These are phyloP conservation scores for Emergomyces pasteurianus DNA, from an alignment of 2,329 filamentous ascomycete species.

Conservation along the genomic window DNA sequence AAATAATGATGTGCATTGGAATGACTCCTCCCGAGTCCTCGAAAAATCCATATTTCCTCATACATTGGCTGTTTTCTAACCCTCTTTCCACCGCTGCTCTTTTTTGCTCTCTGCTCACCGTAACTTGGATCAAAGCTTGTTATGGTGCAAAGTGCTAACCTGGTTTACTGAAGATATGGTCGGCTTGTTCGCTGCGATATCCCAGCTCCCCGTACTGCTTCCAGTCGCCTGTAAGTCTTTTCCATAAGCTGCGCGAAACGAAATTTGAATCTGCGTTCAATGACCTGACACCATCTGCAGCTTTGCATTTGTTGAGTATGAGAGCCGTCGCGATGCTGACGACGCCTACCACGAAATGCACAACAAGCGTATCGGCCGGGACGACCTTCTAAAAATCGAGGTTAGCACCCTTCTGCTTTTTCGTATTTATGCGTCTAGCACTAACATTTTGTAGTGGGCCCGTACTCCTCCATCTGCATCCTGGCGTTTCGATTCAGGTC, in stretches of 20 bases:
- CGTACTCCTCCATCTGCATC: slow-evolving; percentile 94
- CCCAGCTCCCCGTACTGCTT: slow-evolving; percentile 84
- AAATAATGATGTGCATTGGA: background rate
- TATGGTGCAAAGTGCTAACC: slow-evolving; percentile 18
- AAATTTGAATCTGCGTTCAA: slow-evolving; percentile 18
- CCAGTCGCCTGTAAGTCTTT: slow-evolving; percentile 77
- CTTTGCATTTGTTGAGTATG: slow-evolving; percentile 98
- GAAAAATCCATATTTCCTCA: background rate
- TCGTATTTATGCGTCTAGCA: background rate
- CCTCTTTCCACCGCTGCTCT: background rate
- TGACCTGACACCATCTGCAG: slow-evolving; percentile 31
- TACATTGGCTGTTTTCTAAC: background rate
- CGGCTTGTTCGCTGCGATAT: slow-evolving; percentile 98
- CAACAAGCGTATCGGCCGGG: slow-evolving; percentile 93
- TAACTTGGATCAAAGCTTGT: background rate
- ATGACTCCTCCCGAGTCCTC: slow-evolving; percentile 3
- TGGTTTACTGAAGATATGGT: slow-evolving; percentile 61
- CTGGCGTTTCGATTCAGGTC: slow-evolving; percentile 93
- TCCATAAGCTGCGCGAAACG: background rate
- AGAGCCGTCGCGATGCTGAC: slow-evolving; percentile 94
- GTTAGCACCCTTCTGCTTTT: slow-evolving; percentile 39
- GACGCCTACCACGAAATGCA: slow-evolving; percentile 99
- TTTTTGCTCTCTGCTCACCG: background rate
- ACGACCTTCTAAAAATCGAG: slow-evolving; percentile 96
- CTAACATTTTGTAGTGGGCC: slow-evolving; percentile 62